A percentile compares a stretch with the other conserved stretches of the same genome.
phyloP scores from a whole-genome alignment of 768 basidiomycete genomes.

The Suillus americanus region DNA sequence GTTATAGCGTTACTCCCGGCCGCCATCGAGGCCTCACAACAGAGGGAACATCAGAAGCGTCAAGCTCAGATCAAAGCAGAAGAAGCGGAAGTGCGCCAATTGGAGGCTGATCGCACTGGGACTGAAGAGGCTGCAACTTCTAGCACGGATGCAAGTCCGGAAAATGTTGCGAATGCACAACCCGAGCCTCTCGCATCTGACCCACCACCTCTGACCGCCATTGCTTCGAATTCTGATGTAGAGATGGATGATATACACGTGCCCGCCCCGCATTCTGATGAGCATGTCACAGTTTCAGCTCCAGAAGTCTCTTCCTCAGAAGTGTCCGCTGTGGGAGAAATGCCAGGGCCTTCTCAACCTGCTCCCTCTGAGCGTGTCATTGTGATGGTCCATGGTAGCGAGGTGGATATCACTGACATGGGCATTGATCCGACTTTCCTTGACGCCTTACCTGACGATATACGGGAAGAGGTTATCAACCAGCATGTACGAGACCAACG shows the following conservation, averaged over 20 bases:
- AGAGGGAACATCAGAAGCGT: slow-evolving; percentile 35
- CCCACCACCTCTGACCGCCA: slow-evolving; percentile 13
- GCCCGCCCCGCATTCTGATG: slow-evolving; percentile 20
- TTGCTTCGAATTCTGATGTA: slow-evolving; percentile 42
- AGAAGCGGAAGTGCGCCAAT: slow-evolving; percentile 41
- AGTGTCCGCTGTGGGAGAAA: slow-evolving; percentile 8
- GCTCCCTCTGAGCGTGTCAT: slow-evolving; percentile 64
- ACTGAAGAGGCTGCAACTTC: slow-evolving; percentile 31
- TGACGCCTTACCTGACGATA: slow-evolving; percentile 96
- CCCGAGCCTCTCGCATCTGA: slow-evolving; percentile 6
- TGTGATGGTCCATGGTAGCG: slow-evolving; percentile 87
- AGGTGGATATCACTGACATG: slow-evolving; percentile 97
- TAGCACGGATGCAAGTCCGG: not conserved
- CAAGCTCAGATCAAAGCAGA: slow-evolving; percentile 58
- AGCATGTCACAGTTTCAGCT: slow-evolving; percentile 23
- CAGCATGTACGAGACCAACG: slow-evolving; percentile 95
- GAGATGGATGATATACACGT: slow-evolving; percentile 47
- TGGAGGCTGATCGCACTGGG: slow-evolving; percentile 32
- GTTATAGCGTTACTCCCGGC: slow-evolving; percentile 75
- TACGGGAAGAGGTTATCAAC: slow-evolving; percentile 96
- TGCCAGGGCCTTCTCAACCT: slow-evolving; percentile 33
- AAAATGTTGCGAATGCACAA: slow-evolving; percentile 10
- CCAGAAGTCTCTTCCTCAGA: slow-evolving; percentile 20
- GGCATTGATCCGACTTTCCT: slow-evolving; percentile 98
- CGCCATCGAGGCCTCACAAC: slow-evolving; percentile 64